Conservation (phyloP, 1,139 yeast genomes). For the Saccharomycopsis crataegensis region DNA sequence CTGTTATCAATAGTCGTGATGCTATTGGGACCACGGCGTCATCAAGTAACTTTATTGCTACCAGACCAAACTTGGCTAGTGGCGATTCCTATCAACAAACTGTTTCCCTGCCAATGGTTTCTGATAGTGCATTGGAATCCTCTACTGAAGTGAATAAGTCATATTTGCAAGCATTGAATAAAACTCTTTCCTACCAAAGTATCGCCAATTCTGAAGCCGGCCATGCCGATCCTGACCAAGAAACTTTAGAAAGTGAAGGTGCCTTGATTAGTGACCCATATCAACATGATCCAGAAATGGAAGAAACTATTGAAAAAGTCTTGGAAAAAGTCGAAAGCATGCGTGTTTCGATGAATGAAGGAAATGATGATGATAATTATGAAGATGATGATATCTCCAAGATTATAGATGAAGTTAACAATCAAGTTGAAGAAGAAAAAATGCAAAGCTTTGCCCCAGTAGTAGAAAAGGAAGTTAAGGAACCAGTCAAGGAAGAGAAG, state of each 20-base stretch:
- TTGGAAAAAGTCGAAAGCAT: slow-evolving; percentile 15
- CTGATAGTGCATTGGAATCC: background rate
- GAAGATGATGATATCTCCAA: slow-evolving; percentile 13
- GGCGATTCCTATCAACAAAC: slow-evolving; percentile 53
- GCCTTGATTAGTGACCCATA: slow-evolving; percentile 27
- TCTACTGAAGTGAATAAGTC: slow-evolving; percentile 9
- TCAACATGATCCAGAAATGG: slow-evolving; percentile 18
- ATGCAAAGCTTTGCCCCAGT: background rate
- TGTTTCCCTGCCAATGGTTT: background rate
- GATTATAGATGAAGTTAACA: slow-evolving; percentile 18
- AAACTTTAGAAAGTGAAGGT: slow-evolving; percentile 30
- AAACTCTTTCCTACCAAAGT: slow-evolving; percentile 48
- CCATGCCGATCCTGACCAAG: slow-evolving; percentile 13
- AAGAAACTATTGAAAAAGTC: slow-evolving; percentile 21
- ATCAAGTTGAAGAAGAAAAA: slow-evolving; percentile 10
- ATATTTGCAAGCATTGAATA: slow-evolving; percentile 15
- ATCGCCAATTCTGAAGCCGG: slow-evolving; percentile 23
- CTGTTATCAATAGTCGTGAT: slow-evolving; percentile 7
- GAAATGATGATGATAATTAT: background rate
- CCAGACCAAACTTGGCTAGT: slow-evolving; percentile 49
- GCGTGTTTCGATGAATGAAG: slow-evolving; percentile 2
- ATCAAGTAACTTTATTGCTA: slow-evolving; percentile 27
- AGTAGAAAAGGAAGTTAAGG: background rate
- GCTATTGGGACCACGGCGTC: slow-evolving; percentile 27
- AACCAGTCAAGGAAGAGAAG: background rate